Conservation (phyloP, 257 asterid species). For the Solanum ahanhuiri region DNA sequence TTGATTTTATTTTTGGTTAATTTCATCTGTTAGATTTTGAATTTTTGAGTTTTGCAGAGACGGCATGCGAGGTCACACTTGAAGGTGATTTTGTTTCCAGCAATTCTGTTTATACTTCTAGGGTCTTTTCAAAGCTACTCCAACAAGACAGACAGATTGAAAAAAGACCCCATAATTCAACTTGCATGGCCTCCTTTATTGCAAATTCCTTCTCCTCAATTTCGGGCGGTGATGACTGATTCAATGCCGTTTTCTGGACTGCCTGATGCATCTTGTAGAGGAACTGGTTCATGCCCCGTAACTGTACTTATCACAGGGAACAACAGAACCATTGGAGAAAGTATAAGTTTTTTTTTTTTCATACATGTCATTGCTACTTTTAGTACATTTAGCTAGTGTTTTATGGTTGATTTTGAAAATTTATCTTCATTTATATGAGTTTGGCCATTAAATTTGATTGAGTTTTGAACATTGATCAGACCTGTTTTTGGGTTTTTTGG, state of each 20-base stretch:
- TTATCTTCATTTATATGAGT: neutral
- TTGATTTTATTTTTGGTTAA: neutral
- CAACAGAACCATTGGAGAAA: constrained; percentile 18
- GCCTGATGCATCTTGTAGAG: constrained; percentile 26
- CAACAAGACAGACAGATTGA: neutral
- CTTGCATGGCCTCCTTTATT: constrained; percentile 11
- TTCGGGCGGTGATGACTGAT: constrained; percentile 18
- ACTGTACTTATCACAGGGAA: constrained; percentile 24
- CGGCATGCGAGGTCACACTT: constrained; percentile 14
- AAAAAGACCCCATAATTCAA: rapidly evolving
- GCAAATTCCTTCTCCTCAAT: constrained; percentile 13
- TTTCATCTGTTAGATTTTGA: neutral
- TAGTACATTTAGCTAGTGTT: neutral
- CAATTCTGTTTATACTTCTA: constrained; percentile 5
- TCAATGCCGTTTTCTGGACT: constrained; percentile 5
- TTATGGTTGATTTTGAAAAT: neutral
- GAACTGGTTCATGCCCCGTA: constrained; percentile 23
- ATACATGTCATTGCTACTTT: neutral
- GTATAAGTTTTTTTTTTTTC: neutral
- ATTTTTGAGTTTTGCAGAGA: constrained; percentile 4
- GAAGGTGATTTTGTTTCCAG: constrained; percentile 15
- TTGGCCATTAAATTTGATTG: neutral
- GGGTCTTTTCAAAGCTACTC: neutral
- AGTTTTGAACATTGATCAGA: neutral
- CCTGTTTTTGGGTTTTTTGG: neutral